These are phyloP conservation scores for Pseudocercospora eumusae DNA, from an alignment of 2,329 filamentous ascomycete genomes.

Conservation along the genomic window DNA sequence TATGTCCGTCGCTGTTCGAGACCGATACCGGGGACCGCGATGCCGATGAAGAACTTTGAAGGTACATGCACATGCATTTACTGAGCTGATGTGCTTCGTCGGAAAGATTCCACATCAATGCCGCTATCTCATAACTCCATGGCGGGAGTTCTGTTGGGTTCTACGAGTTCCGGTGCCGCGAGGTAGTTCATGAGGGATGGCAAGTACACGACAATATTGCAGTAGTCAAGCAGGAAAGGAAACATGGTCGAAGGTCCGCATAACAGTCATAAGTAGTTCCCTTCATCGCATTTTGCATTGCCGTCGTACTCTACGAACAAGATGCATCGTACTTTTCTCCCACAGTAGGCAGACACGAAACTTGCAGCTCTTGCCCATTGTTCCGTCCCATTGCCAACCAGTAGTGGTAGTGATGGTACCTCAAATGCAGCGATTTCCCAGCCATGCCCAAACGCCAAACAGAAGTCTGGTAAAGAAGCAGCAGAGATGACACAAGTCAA, in stretches of 20 bases:
- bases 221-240: neutral
- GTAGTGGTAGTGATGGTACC: neutral
- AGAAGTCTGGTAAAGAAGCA: conserved; percentile 19
- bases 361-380: conserved; percentile 24
- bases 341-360: conserved; percentile 16
- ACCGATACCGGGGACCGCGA: neutral
- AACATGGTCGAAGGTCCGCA: neutral
- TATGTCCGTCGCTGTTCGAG: too few relatives aligned
- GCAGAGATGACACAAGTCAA: conserved; percentile 2
- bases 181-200: too few relatives aligned
- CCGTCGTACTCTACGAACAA: conserved; percentile 19
- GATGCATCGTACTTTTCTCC: conserved; percentile 16
- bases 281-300: conserved; percentile 23
- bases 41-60: too few relatives aligned
- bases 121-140: too few relatives aligned
- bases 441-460: conserved; percentile 32
- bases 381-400: conserved; percentile 10
- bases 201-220: too few relatives aligned
- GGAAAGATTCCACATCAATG: too few relatives aligned
- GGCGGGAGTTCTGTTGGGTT: too few relatives aligned
- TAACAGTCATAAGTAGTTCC: conserved; percentile 11
- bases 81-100: too few relatives aligned
- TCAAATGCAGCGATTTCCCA: conserved; percentile 27
- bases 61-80: too few relatives aligned
- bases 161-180: too few relatives aligned